Evolutionary conservation across 2,329 filamentous ascomycete genomes (phyloP).

Genomic region (Stemphylium beticola): DNA sequence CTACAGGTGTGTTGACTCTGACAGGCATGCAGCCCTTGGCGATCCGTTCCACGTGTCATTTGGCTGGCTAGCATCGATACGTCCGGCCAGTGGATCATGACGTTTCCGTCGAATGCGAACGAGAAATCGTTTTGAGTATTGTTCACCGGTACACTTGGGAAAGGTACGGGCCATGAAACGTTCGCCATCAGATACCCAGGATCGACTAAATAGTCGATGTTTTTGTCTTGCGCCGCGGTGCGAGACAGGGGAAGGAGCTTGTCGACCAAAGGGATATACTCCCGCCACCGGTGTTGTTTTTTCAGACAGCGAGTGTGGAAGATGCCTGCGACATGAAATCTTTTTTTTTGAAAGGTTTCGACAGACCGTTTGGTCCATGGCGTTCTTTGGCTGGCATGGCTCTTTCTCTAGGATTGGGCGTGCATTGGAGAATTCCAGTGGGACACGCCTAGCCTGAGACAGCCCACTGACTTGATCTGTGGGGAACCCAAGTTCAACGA

Average conservation of each 20-base stretch:
- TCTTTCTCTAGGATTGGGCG: slow-evolving; percentile 11
- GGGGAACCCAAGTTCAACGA: slow-evolving; percentile 2
- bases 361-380: slow-evolving; percentile 32
- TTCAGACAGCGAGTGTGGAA: slow-evolving; percentile 22
- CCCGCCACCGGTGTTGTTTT: slow-evolving; percentile 24
- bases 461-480: slow-evolving; percentile 1
- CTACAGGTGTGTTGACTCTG: slow-evolving; percentile 12
- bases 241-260: slow-evolving; percentile 1
- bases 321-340: slow-evolving; percentile 25
- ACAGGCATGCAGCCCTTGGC: slow-evolving; percentile 18
- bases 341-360: slow-evolving; percentile 16
- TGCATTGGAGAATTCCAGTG: not conserved
- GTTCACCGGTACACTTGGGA: slow-evolving; percentile 17
- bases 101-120: not conserved
- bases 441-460: not conserved
- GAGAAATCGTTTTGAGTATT: not conserved
- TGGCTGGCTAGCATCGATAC: slow-evolving; percentile 1
- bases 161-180: not conserved
- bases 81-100: not conserved
- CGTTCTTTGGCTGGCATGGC: slow-evolving; percentile 16
- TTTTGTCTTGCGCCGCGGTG: slow-evolving; percentile 4
- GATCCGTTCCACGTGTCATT: slow-evolving; percentile 5
- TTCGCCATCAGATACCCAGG: slow-evolving; percentile 8
- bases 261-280: slow-evolving; percentile 14
- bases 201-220: slow-evolving; percentile 5